phyloP scores from a whole-genome alignment of 2,329 filamentous ascomycete genomes.

The Talaromyces funiculosus region DNA sequence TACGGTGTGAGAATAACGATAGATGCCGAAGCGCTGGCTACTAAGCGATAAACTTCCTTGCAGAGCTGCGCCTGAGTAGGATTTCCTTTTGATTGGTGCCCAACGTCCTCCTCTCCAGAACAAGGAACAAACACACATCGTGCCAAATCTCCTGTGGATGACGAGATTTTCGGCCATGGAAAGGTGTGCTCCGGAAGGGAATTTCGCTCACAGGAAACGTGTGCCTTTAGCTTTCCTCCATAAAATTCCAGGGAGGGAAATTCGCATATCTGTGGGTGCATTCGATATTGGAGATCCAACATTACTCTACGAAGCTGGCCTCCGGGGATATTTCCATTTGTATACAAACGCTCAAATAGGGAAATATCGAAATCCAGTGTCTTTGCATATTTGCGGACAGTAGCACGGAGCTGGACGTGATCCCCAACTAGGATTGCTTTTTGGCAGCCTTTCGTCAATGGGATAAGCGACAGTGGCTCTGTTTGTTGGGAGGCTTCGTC shows the following conservation, averaged over 20 bases:
- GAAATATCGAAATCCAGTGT: conserved; percentile 38
- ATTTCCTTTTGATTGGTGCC: too few relatives aligned
- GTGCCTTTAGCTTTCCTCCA: conserved; percentile 30
- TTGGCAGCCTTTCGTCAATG: conserved; percentile 40
- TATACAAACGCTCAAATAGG: conserved; percentile 42
- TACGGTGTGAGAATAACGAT: too few relatives aligned
- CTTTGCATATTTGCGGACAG: conserved; percentile 33
- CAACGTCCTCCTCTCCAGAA: too few relatives aligned
- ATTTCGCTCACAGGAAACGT: conserved; percentile 7
- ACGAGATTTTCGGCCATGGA: neutral
- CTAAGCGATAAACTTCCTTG: too few relatives aligned
- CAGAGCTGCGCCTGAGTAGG: too few relatives aligned
- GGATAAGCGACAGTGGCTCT: conserved; percentile 39
- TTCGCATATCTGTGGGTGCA: conserved; percentile 38
- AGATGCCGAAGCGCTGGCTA: too few relatives aligned
- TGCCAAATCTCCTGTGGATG: too few relatives aligned
- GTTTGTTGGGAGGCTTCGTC: conserved; percentile 47
- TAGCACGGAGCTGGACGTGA: conserved; percentile 44
- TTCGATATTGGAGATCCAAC: conserved; percentile 44
- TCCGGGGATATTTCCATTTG: neutral
- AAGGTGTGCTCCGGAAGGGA: neutral
- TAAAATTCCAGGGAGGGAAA: conserved; percentile 42
- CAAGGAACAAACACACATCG: too few relatives aligned
- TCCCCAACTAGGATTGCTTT: conserved; percentile 43
- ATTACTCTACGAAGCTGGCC: conserved; percentile 25